A percentile compares a stretch with the other conserved stretches of the same genome.
phyloP scores from a whole-genome alignment of 257 asterid species.

The Capsicum pubescens region DNA sequence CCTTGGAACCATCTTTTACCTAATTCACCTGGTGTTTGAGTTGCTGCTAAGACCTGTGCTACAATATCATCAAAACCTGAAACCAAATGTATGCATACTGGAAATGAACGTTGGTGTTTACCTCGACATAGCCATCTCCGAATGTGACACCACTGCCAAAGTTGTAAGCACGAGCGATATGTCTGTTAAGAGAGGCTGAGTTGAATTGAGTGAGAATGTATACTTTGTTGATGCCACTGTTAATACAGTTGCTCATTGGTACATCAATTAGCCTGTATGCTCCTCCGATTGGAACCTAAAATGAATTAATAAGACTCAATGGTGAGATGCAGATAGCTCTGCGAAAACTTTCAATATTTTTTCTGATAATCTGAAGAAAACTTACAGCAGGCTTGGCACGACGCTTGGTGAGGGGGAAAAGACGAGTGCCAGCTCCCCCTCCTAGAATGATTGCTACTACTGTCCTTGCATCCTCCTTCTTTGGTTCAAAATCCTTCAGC shows the following conservation, averaged over 20 bases:
- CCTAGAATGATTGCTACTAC: constrained; percentile 92
- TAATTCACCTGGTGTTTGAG: constrained; percentile 92
- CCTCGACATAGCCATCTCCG: constrained; percentile 98
- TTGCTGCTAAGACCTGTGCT: constrained; percentile 87
- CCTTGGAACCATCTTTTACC: constrained; percentile 98
- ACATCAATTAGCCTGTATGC: constrained; percentile 94
- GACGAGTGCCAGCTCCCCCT: constrained; percentile 99
- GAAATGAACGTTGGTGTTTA: constrained; percentile 28
- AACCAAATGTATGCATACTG: neutral
- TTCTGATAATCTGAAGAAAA: neutral
- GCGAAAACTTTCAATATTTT: neutral
- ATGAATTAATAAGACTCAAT: neutral
- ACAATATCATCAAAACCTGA: constrained; percentile 21
- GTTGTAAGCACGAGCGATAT: constrained; percentile 86
- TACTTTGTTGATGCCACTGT: constrained; percentile 93
- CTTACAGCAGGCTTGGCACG: constrained; percentile 98
- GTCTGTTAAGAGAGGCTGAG: constrained; percentile 97
- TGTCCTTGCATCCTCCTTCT: constrained; percentile 75
- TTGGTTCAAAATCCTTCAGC: constrained; percentile 75
- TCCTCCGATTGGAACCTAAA: constrained; percentile 97
- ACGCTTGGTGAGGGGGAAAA: constrained; percentile 92
- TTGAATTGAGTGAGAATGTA: constrained; percentile 96
- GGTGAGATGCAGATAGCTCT: neutral
- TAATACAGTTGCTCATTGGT: constrained; percentile 99
- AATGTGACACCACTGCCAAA: constrained; percentile 72